phyloP scores from a whole-genome alignment of 139 green algal species.

The Chlorella sp. region DNA sequence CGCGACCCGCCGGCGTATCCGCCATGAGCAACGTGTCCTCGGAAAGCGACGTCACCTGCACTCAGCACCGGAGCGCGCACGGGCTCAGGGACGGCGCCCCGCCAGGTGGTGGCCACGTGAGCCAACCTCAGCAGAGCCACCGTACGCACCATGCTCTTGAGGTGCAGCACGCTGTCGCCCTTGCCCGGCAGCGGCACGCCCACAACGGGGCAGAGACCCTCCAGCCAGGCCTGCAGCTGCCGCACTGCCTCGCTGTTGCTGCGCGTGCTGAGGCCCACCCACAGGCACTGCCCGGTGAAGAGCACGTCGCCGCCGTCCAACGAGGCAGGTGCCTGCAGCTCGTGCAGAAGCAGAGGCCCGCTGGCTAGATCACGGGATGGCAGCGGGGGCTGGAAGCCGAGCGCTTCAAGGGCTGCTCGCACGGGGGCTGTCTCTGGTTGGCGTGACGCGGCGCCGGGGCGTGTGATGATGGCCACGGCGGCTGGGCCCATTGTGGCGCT shows the following conservation, averaged over 20 bases:
- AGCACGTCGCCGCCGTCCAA: slow-evolving; percentile 13
- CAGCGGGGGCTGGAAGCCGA: background rate
- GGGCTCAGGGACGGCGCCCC: too few species aligned
- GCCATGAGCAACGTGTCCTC: slow-evolving; percentile 4
- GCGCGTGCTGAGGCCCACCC: slow-evolving; percentile 13
- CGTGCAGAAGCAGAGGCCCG: too few species aligned
- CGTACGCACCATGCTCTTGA: slow-evolving; percentile 21
- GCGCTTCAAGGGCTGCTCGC: background rate
- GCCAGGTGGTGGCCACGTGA: too few species aligned
- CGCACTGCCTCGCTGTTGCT: slow-evolving; percentile 16
- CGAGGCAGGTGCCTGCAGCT: background rate
- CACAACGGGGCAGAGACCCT: slow-evolving; percentile 5
- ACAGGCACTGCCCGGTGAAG: background rate
- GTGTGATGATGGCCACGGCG: background rate
- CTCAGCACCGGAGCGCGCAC: too few species aligned
- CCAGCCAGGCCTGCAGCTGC: slow-evolving; percentile 11
- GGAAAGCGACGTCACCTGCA: background rate
- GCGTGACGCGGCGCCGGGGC: background rate
- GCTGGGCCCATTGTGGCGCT: too few species aligned
- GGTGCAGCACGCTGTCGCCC: slow-evolving; percentile 25
- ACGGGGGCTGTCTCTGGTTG: background rate
- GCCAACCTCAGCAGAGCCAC: too few species aligned
- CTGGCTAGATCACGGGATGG: too few species aligned
- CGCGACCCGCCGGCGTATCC: too few species aligned
- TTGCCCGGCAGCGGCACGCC: background rate